phyloP scores from a whole-genome alignment of 176 grass and related monocot genomes.

The Carex pumila region DNA sequence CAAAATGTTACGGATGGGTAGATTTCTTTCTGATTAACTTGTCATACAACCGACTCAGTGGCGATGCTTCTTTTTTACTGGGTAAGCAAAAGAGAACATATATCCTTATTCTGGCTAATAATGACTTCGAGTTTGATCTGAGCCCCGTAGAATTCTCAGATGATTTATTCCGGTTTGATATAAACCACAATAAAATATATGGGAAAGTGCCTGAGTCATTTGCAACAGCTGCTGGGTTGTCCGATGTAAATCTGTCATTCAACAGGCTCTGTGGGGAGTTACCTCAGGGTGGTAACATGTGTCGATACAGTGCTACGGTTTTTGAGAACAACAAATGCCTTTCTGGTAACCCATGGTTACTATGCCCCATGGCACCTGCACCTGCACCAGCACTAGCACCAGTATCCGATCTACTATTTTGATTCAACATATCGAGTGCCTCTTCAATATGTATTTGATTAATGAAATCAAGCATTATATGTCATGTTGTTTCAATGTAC shows the following conservation, averaged over 20 bases:
- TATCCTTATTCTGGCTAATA: not conserved
- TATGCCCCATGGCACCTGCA: not conserved
- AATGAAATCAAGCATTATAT: not conserved
- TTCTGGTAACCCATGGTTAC: not conserved
- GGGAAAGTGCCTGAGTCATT: slow-evolving; percentile 12
- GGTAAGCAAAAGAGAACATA: not conserved
- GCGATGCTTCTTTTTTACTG: slow-evolving; percentile 12
- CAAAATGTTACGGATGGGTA: not conserved
- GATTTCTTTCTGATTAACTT: not conserved
- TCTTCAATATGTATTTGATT: not conserved
- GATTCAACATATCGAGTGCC: not conserved
- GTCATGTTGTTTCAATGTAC: not conserved
- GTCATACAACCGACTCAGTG: not conserved
- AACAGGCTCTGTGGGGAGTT: slow-evolving; percentile 1
- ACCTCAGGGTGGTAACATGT: not conserved
- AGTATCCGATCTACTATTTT: not conserved
- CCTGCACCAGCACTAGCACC: too few relatives aligned
- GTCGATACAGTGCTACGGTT: not conserved
- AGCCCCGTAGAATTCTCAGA: not conserved
- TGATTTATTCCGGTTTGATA: not conserved
- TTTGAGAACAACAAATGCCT: not conserved
- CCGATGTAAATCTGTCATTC: not conserved
- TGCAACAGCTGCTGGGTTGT: not conserved
- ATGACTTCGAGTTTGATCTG: slow-evolving; percentile 10
- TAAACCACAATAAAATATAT: slow-evolving; percentile 14